A percentile compares a stretch with the other conserved stretches of the same genome.
Conservation (phyloP, 768 basidiomycete species). For the Wakefieldia striispora region DNA sequence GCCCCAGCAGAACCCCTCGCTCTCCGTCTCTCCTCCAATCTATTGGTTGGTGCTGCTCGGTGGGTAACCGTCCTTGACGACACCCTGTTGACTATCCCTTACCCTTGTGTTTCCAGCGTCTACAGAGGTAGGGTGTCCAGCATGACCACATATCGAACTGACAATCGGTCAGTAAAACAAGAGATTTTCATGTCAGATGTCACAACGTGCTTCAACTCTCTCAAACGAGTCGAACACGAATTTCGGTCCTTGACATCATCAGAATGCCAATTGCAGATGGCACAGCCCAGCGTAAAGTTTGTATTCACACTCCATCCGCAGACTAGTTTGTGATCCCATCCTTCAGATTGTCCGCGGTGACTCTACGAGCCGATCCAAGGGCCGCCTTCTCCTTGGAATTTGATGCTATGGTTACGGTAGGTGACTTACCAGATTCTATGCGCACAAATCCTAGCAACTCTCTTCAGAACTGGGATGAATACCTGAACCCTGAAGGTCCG, state of each 20-base stretch:
- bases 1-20: slow-evolving; percentile 86
- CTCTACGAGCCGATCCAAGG: slow-evolving; percentile 50
- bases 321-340: not conserved
- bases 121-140: slow-evolving; percentile 42
- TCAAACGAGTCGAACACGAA: slow-evolving; percentile 79
- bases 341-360: slow-evolving; percentile 49
- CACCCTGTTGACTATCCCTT: not conserved
- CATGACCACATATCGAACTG: not conserved
- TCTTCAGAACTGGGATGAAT: slow-evolving; percentile 61
- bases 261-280: slow-evolving; percentile 66
- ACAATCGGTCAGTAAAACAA: slow-evolving; percentile 61
- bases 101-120: slow-evolving; percentile 32
- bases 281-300: slow-evolving; percentile 63
- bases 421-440: slow-evolving; percentile 18
- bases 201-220: slow-evolving; percentile 66
- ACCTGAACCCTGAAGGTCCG: slow-evolving; percentile 48
- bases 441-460: not conserved
- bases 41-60: slow-evolving; percentile 90
- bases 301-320: slow-evolving; percentile 11
- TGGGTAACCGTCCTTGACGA: slow-evolving; percentile 32
- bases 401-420: slow-evolving; percentile 61
- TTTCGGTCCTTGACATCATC: slow-evolving; percentile 44
- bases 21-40: slow-evolving; percentile 79
- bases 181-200: slow-evolving; percentile 83
- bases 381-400: slow-evolving; percentile 54